A percentile compares a stretch with the other conserved stretches of the same genome.
Conservation (phyloP, 202 grass and related monocot species). For the Tripidium arundinaceum region DNA sequence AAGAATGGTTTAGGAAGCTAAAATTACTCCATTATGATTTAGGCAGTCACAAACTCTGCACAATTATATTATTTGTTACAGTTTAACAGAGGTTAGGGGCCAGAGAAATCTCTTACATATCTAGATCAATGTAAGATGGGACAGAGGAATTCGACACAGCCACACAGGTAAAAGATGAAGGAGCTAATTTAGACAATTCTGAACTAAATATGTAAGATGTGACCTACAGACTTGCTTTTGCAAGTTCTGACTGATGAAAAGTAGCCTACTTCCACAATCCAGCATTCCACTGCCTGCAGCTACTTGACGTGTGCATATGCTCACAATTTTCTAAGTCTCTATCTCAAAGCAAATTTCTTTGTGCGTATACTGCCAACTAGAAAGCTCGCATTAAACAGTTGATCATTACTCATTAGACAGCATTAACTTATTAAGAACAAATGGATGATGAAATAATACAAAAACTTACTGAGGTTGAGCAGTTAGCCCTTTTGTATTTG, state of each 20-base stretch:
- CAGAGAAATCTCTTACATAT: not conserved
- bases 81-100: not conserved
- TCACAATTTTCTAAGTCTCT: not conserved
- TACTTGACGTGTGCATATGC: not conserved
- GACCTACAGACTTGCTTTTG: not conserved
- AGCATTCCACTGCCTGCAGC: not conserved
- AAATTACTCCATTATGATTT: not conserved
- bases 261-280: not conserved
- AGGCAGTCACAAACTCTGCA: not conserved
- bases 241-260: not conserved
- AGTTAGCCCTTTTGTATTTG: conserved; percentile 85
- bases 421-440: conserved; percentile 12
- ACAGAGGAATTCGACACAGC: not conserved
- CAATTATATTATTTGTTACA: not conserved
- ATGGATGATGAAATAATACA: conserved; percentile 4
- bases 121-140: not conserved
- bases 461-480: conserved; percentile 85
- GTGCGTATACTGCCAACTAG: not conserved
- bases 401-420: not conserved
- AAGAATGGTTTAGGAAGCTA: not conserved
- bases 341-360: not conserved
- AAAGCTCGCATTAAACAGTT: not conserved
- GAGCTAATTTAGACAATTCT: not conserved
- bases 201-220: not conserved
- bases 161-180: not conserved